Base-by-base conservation (phyloP, 2,329 filamentous ascomycete genomes). In the Arthrinium phaeospermum region DNA sequence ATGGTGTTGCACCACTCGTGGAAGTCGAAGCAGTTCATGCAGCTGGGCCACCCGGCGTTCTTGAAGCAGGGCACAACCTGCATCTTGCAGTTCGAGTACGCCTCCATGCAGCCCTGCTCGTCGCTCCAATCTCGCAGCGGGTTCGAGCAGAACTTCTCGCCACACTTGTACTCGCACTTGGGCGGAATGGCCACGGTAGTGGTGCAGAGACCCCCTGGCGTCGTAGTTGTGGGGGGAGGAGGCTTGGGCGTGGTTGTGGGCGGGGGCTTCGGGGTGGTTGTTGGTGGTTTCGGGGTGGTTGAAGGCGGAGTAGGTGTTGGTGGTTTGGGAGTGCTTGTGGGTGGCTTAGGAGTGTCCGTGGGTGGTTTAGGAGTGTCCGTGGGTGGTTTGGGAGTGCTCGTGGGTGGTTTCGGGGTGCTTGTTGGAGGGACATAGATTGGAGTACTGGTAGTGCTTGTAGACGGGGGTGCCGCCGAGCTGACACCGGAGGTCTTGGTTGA, bases 161-260 rank as follows among this genome's bases (percentile, higher is more conserved):
- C 67, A 22, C 41, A 68, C 44, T 47, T 68, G 24, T 68, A 68
- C 67, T 68, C 67, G 45, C 45, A 68, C 67, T 30, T 45, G 67
- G 67, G 67, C 10, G 67, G 41, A 1, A 10, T 46, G 24, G 22
- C 16, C 7, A 46, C 2, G 13, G 41, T 68, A 10, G 67, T 8
- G 24, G 41, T 47, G 67, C 57, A 64, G 10, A 64, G 19, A 37
- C 10, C 8, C 19, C 30, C 57, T 2, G 57, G 13, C 10, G 22
- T 14, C 24, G n/a, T 46, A 12, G 64, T 45, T 16, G 53, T 14
- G 16, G 53, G 37, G 16, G 53, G 37, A 41, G 37, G 53, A 30
- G 53, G 27, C 27, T 46, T 67, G 4, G 37, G 14, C 1, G 37
- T 68, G 3, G 67, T 47, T 12, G 41, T 47, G 12, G 67, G 27